Conservation (phyloP, 805 yeast species). For the Yarrowia sp. region DNA sequence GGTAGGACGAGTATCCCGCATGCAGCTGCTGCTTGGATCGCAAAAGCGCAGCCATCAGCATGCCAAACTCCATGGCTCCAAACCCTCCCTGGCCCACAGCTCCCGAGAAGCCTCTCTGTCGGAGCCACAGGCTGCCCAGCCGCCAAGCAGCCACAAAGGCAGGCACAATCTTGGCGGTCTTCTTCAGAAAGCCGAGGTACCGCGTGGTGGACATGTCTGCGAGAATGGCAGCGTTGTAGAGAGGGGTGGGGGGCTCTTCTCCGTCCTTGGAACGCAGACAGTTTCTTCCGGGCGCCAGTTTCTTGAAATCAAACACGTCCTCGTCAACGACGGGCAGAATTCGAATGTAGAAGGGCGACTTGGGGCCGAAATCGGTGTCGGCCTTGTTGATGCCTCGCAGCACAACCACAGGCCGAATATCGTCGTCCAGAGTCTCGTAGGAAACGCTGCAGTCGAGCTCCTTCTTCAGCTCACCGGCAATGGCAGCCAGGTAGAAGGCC, state of each 20-base stretch:
- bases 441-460: slow-evolving; percentile 58
- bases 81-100: slow-evolving; percentile 75
- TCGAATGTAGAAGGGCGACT: slow-evolving; percentile 74
- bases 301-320: slow-evolving; percentile 73
- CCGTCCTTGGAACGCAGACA: slow-evolving; percentile 71
- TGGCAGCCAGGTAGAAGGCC: slow-evolving; percentile 81
- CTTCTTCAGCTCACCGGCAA: slow-evolving; percentile 69
- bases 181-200: slow-evolving; percentile 76
- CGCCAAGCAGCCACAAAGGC: slow-evolving; percentile 86
- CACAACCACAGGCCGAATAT: slow-evolving; percentile 76
- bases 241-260: slow-evolving; percentile 71
- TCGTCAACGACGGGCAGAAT: slow-evolving; percentile 75
- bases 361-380: slow-evolving; percentile 47
- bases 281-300: slow-evolving; percentile 79
- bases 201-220: slow-evolving; percentile 72
- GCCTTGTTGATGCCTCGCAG: slow-evolving; percentile 48
- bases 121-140: slow-evolving; percentile 87
- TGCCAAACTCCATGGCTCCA: slow-evolving; percentile 89
- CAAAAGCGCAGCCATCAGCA: slow-evolving; percentile 78
- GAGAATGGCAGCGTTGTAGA: slow-evolving; percentile 82
- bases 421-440: slow-evolving; percentile 77
- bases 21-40: slow-evolving; percentile 76
- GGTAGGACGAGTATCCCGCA: slow-evolving; percentile 91
- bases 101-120: slow-evolving; percentile 82
- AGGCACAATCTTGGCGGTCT: slow-evolving; percentile 75